These are phyloP conservation scores for Balansia obtecta DNA, from an alignment of 2,329 filamentous ascomycete genomes.

Conservation along the genomic window DNA sequence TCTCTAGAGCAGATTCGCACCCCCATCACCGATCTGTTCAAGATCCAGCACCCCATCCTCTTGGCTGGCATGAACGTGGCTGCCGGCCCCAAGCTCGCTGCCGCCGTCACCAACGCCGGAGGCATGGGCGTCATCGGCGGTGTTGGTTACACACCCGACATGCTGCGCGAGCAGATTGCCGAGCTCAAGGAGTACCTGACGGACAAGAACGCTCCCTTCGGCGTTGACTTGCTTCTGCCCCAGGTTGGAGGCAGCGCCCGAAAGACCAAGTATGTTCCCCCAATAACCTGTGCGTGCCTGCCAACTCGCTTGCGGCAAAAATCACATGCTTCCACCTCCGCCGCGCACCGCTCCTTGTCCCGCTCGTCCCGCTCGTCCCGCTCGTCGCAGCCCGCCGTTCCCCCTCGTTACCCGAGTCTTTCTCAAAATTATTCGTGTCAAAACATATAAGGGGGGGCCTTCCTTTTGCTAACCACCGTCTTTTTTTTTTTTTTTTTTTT, in stretches of 20 bases:
- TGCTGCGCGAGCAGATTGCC: conserved; percentile 87
- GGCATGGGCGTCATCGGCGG: conserved; percentile 94
- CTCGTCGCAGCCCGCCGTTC: background rate
- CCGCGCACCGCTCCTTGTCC: too few relatives aligned
- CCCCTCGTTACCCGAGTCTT: background rate
- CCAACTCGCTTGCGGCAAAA: background rate
- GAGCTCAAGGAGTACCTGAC: conserved; percentile 81
- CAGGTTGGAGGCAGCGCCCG: conserved; percentile 89
- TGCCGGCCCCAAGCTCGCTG: conserved; percentile 88
- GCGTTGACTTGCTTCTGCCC: conserved; percentile 84
- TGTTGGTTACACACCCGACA: conserved; percentile 90
- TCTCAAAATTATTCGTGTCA: background rate
- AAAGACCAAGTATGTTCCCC: conserved; percentile 72
- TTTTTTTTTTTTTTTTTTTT: background rate
- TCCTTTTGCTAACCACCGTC: background rate
- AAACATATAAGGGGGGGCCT: background rate
- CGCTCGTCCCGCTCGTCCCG: background rate
- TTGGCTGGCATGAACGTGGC: conserved; percentile 99
- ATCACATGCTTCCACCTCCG: background rate
- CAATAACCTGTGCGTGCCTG: too few relatives aligned
- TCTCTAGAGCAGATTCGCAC: conserved; percentile 58
- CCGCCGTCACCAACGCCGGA: conserved; percentile 92
- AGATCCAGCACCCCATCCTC: conserved; percentile 93
- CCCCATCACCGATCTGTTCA: conserved; percentile 85
- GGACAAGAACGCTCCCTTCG: conserved; percentile 91